Evolutionary conservation across 2,329 filamentous ascomycete species (phyloP).

Genomic region (Helotiales sp.): DNA sequence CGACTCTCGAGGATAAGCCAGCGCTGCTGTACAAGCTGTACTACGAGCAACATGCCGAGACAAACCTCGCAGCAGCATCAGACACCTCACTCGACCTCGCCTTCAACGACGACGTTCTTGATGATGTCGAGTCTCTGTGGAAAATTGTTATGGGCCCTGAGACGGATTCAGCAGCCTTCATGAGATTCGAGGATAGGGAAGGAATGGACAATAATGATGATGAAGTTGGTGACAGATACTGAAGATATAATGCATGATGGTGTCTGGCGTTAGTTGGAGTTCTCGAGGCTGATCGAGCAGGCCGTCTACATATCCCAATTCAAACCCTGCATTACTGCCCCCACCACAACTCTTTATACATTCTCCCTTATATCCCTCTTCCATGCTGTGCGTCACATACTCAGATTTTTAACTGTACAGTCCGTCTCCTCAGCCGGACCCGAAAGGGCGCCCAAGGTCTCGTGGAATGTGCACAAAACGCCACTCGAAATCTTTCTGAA

Average conservation of each 20-base stretch:
- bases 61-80: conserved; percentile 25
- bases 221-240: conserved; percentile 42
- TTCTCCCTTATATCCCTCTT: too few species aligned
- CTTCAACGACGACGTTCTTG: conserved; percentile 71
- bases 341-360: too few species aligned
- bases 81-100: conserved; percentile 63
- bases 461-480: too few species aligned
- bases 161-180: conserved; percentile 50
- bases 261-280: conserved; percentile 1
- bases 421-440: too few species aligned
- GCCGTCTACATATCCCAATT: too few species aligned
- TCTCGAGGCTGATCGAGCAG: not conserved
- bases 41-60: conserved; percentile 51
- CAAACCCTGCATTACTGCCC: too few species aligned
- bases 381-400: too few species aligned
- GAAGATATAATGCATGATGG: not conserved
- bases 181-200: conserved; percentile 78
- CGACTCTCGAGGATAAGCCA: conserved; percentile 32
- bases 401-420: too few species aligned
- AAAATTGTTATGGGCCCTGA: conserved; percentile 47
- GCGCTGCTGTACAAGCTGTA: conserved; percentile 51
- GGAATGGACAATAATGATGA: conserved; percentile 58
- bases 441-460: too few species aligned
- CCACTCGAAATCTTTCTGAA: too few species aligned
- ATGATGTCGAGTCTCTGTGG: conserved; percentile 71